Evolutionary conservation across 257 asterid species (phyloP).

Genomic region (Thymus quinquecostatus): DNA sequence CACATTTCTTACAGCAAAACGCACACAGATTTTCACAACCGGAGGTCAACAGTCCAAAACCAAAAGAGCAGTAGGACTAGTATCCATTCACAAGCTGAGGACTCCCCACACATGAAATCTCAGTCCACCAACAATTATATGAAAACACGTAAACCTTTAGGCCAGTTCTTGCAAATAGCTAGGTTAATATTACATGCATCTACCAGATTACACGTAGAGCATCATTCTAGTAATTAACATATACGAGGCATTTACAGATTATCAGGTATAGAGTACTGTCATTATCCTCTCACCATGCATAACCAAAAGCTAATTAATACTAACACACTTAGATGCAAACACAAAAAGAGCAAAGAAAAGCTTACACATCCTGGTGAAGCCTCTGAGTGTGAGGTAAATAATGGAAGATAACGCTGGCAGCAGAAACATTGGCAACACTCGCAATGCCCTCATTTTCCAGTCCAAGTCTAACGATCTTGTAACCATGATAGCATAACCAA

Average conservation of each 20-base stretch:
- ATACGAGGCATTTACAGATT: not conserved
- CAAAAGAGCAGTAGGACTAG: not conserved
- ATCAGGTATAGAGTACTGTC: not conserved
- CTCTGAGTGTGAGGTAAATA: slow-evolving; percentile 50
- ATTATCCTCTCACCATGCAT: not conserved
- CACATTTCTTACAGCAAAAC: not conserved
- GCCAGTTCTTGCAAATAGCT: slow-evolving; percentile 14
- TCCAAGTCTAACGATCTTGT: slow-evolving; percentile 63
- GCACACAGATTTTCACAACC: not conserved
- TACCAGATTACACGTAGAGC: not conserved
- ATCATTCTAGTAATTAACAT: not conserved
- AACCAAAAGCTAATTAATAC: slow-evolving; percentile 19
- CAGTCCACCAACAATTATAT: no score
- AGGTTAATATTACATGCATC: not conserved
- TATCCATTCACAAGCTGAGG: not conserved
- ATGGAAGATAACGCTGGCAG: slow-evolving; percentile 61
- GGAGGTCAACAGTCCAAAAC: not conserved
- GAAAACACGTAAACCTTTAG: no score
- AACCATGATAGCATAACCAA: slow-evolving; percentile 72
- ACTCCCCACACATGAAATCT: slow-evolving; percentile 4
- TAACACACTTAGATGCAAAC: not conserved
- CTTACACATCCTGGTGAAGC: slow-evolving; percentile 81
- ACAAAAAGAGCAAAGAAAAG: slow-evolving; percentile 21
- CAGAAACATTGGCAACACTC: slow-evolving; percentile 79
- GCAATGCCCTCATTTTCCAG: slow-evolving; percentile 83